Base-by-base conservation (phyloP, 2,329 filamentous ascomycete genomes). In the Cercospora canescens region DNA sequence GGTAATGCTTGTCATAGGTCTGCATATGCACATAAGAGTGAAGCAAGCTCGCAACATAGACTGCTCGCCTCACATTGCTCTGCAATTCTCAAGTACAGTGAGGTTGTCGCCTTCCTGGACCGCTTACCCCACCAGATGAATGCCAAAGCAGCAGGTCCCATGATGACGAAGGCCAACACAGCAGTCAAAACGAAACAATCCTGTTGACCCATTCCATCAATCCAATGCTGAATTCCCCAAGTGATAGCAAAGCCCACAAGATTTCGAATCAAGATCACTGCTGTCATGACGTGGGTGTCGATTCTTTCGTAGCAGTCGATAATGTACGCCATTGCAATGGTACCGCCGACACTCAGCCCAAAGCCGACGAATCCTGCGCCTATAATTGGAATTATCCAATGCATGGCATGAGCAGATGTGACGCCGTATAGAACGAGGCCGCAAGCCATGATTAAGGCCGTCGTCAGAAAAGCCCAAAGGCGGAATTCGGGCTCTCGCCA, bases 301-400 rank as follows among this genome's bases (percentile, higher is more conserved):
- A 82, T 77, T 5, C 81, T 79, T 59, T 80, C 81, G 73, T 82
- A 82, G 66, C 77, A 80, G 62, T 82, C 80, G 39, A 82, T 76
- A 5, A 79, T 78, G 62, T 82, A 82, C 1, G 79, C 77, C 26
- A 81, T 75, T 9, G 74, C 75, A 14, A 81, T 79, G 73, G 76
- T 72, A 12, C 76, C 78, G 32, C 78, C 74, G 30, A 84, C 75
- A 1, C 78, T 76, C 48, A 81, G 81, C 11, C 79, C 79, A 58
- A 78, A 71, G 1, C 78, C 80, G 35, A 84, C 77, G 48, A 83
- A 75, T 26, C 79, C 81, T 26, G 84, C 78, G 21, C 82, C 75
- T 26, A 80, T 81, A 77, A 83, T 82, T 2, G 84, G 72, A 1
- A 82, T 83, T 41, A 84, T 77, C 81, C 81, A 83, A 58, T 84